phyloP scores from a whole-genome alignment of 1,139 yeast genomes.

The Yamadazyma sp. region DNA sequence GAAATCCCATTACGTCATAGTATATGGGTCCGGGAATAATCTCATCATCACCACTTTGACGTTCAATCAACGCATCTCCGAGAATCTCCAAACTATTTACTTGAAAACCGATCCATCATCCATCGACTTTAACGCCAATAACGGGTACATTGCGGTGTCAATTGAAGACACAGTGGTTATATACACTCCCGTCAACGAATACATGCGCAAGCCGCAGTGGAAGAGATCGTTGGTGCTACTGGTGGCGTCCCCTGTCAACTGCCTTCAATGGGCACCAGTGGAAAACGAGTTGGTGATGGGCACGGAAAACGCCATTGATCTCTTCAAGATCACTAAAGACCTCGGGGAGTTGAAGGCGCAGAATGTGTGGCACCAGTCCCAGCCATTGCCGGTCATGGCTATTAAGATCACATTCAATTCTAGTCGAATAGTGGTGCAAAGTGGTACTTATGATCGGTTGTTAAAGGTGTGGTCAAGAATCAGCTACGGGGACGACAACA shows the following conservation, averaged over 20 bases:
- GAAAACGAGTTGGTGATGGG: slow-evolving; percentile 65
- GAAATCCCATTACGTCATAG: slow-evolving; percentile 65
- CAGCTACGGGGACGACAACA: slow-evolving; percentile 63
- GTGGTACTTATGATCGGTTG: slow-evolving; percentile 59
- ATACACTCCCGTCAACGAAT: slow-evolving; percentile 47
- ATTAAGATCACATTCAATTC: slow-evolving; percentile 65
- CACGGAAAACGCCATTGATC: slow-evolving; percentile 45
- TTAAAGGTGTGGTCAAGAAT: slow-evolving; percentile 81
- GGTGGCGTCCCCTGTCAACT: slow-evolving; percentile 41
- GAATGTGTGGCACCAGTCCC: slow-evolving; percentile 55
- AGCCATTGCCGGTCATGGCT: slow-evolving; percentile 56
- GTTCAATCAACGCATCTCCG: slow-evolving; percentile 15
- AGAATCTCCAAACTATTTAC: slow-evolving; percentile 72
- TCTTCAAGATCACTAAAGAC: slow-evolving; percentile 54
- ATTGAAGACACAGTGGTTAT: slow-evolving; percentile 31
- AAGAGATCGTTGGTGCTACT: slow-evolving; percentile 25
- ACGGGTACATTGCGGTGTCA: slow-evolving; percentile 59
- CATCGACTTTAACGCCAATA: slow-evolving; percentile 57
- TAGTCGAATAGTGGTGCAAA: slow-evolving; percentile 59
- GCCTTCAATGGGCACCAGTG: slow-evolving; percentile 65
- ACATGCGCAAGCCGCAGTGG: slow-evolving; percentile 52
- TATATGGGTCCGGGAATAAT: slow-evolving; percentile 88
- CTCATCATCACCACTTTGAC: slow-evolving; percentile 42
- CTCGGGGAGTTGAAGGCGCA: slow-evolving; percentile 37
- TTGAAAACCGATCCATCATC: slow-evolving; percentile 65